These are phyloP conservation scores for Sclerotinia glacialis DNA, from an alignment of 2,329 filamentous ascomycete species.

Conservation along the genomic window DNA sequence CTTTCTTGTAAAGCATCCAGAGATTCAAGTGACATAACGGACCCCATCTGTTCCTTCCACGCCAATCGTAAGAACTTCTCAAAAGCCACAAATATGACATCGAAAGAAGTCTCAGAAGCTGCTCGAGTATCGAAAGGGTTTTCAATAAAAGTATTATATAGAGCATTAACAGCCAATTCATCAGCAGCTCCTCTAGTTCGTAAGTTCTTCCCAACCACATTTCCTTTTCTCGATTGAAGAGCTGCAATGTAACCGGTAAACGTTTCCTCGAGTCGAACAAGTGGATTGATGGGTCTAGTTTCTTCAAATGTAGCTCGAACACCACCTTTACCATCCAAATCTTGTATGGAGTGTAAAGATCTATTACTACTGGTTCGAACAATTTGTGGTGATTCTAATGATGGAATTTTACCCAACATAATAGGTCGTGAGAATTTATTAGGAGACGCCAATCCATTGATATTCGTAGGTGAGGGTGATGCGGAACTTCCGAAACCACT, in stretches of 20 bases:
- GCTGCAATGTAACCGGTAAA: slow-evolving; percentile 80
- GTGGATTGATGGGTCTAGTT: slow-evolving; percentile 58
- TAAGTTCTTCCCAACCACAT: slow-evolving; percentile 75
- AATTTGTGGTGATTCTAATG: slow-evolving; percentile 39
- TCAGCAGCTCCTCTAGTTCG: slow-evolving; percentile 69
- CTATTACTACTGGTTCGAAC: slow-evolving; percentile 36
- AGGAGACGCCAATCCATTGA: slow-evolving; percentile 29
- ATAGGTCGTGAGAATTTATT: slow-evolving; percentile 38
- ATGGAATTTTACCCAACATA: slow-evolving; percentile 45
- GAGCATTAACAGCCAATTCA: slow-evolving; percentile 77
- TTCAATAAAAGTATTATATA: slow-evolving; percentile 86
- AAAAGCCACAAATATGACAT: slow-evolving; percentile 86
- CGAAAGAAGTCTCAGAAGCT: slow-evolving; percentile 71
- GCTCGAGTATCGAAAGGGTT: slow-evolving; percentile 75
- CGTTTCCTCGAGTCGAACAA: slow-evolving; percentile 77
- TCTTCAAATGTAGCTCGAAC: slow-evolving; percentile 48
- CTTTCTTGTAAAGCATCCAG: slow-evolving; percentile 72
- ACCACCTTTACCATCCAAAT: slow-evolving; percentile 35
- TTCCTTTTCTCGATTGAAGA: slow-evolving; percentile 80
- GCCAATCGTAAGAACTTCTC: slow-evolving; percentile 88
- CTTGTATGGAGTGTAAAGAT: slow-evolving; percentile 35
- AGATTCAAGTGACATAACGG: slow-evolving; percentile 70
- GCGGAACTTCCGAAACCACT: slow-evolving; percentile 50
- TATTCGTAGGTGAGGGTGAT: slow-evolving; percentile 41
- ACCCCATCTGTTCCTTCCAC: slow-evolving; percentile 85